phyloP scores from a whole-genome alignment of 352 stramenopile species.

The Thraustochytrium striatum region DNA sequence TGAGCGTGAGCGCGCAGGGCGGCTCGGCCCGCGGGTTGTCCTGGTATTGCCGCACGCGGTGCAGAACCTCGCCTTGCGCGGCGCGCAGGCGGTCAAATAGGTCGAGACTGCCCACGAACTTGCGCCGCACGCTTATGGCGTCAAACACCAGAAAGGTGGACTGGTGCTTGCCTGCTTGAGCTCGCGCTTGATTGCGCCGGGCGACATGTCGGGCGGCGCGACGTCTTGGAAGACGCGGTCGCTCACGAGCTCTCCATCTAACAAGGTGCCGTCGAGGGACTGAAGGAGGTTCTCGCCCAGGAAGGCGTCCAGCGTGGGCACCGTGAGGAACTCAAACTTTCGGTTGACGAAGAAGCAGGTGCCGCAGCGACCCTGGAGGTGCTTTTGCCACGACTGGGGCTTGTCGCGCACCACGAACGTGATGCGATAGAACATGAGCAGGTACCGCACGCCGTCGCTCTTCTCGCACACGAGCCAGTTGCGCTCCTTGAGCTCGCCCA shows the following conservation, averaged over 20 bases:
- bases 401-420: constrained; percentile 18
- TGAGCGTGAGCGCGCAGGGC: constrained; percentile 42
- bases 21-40: background rate
- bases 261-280: constrained; percentile 12
- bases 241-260: constrained; percentile 42
- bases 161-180: background rate
- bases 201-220: background rate
- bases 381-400: background rate
- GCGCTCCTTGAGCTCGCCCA: constrained; percentile 21
- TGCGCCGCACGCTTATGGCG: constrained; percentile 2
- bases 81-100: constrained; percentile 35
- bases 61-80: constrained; percentile 41
- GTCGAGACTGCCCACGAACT: constrained; percentile 37
- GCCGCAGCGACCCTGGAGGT: background rate
- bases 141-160: constrained; percentile 48
- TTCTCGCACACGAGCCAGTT: constrained; percentile 43
- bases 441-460: constrained; percentile 40
- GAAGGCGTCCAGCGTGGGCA: constrained; percentile 19
- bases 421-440: constrained; percentile 35
- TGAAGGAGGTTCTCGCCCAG: constrained; percentile 19
- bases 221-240: constrained; percentile 18
- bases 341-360: constrained; percentile 36
- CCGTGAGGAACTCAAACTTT: constrained; percentile 40
- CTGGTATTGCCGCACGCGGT: background rate
- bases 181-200: background rate